Conservation (phyloP, 1,284 basidiomycete genomes). For the Coniferiporia sulphurascens region DNA sequence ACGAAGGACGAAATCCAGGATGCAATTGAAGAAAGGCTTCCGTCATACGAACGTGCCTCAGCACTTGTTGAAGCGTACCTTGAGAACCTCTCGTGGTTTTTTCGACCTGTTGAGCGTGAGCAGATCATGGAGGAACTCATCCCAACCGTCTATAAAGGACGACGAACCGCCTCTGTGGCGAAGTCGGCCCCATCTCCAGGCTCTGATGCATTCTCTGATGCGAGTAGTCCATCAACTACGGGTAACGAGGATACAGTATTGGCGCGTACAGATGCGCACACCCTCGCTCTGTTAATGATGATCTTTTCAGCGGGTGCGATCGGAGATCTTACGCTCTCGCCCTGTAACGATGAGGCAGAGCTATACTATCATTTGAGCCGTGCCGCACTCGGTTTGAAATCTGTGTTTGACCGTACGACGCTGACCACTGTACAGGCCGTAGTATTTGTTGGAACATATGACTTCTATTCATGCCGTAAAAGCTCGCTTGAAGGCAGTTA, state of each 20-base stretch:
- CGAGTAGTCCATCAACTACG: background rate
- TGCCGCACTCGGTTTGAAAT: conserved; percentile 21
- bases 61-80: conserved; percentile 23
- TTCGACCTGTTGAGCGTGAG: conserved; percentile 15
- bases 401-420: conserved; percentile 21
- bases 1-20: conserved; percentile 3
- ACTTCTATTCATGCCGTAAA: conserved; percentile 7
- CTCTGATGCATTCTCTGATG: background rate
- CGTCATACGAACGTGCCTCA: conserved; percentile 21
- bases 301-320: conserved; percentile 22
- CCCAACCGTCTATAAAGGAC: conserved; percentile 1
- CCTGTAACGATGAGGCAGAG: conserved; percentile 24
- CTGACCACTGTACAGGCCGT: conserved; percentile 16
- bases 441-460: conserved; percentile 8
- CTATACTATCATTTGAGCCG: conserved; percentile 24
- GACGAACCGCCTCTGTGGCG: background rate
- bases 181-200: background rate
- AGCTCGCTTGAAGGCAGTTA: conserved; percentile 20
- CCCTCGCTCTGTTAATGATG: conserved; percentile 19
- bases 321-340: conserved; percentile 22
- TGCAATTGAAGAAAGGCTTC: conserved; percentile 16
- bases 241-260: background rate
- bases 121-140: conserved; percentile 19
- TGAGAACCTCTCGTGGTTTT: conserved; percentile 25
- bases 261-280: conserved; percentile 4